Percentiles rank a stretch among this genome's conserved stretches.
Evolutionary conservation across 2,329 filamentous ascomycete genomes (phyloP).

Genomic region (Cryphonectria japonica): DNA sequence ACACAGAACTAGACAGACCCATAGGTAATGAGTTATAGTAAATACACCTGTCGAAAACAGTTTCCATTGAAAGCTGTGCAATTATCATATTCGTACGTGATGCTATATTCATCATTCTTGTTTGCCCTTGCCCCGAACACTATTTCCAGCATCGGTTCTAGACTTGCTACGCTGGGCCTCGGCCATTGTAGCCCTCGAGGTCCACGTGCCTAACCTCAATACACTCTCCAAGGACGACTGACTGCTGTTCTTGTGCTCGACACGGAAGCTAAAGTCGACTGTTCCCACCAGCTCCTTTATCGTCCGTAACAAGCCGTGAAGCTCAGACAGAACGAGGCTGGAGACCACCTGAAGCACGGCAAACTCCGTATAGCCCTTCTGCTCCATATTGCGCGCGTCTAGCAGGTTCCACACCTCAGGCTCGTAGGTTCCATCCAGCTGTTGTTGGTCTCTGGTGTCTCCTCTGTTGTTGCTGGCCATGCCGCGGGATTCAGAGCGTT

Average conservation of each 20-base stretch:
- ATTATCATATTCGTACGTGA: neutral
- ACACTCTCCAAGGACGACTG: constrained; percentile 19
- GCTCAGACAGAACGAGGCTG: constrained; percentile 69
- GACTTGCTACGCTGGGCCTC: neutral
- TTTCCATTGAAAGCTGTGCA: neutral
- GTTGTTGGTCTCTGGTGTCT: neutral
- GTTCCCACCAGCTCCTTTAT: constrained; percentile 73
- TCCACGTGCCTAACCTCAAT: constrained; percentile 24
- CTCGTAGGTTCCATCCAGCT: neutral
- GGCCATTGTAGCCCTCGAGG: constrained; percentile 18
- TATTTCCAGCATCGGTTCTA: neutral
- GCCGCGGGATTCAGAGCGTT: neutral
- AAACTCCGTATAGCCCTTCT: constrained; percentile 76
- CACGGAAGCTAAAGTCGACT: constrained; percentile 72
- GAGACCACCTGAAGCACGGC: constrained; percentile 75
- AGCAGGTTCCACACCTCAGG: constrained; percentile 51
- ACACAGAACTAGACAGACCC: neutral
- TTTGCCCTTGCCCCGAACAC: constrained; percentile 17
- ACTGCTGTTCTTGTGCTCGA: constrained; percentile 38
- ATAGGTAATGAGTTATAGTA: neutral
- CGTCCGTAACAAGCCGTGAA: constrained; percentile 63
- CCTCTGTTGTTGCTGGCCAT: neutral
- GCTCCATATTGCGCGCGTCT: constrained; percentile 66
- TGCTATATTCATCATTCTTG: constrained; percentile 14
- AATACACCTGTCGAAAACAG: neutral